Conservation (phyloP, 305 asterid genomes). For the Salvia sclarea region DNA sequence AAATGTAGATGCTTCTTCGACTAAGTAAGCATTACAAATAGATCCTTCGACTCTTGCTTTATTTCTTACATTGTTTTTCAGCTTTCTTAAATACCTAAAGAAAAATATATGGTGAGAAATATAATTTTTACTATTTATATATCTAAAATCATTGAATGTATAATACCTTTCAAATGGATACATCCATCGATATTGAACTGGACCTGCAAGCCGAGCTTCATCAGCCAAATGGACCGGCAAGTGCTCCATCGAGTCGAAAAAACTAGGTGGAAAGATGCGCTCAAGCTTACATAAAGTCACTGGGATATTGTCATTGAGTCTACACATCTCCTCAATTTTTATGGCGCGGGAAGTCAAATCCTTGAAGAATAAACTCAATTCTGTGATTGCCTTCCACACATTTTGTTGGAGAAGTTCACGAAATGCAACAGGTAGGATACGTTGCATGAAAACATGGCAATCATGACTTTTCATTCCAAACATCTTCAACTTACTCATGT, state of each 20-base stretch:
- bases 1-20: background rate
- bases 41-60: background rate
- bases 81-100: no score
- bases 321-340: no score
- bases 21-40: background rate
- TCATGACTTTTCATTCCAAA: background rate
- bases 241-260: no score
- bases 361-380: background rate
- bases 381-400: background rate
- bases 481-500: no score
- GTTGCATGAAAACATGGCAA: background rate
- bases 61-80: no score
- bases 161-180: background rate
- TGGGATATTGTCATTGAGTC: no score
- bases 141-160: no score
- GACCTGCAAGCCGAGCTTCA: background rate
- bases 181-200: background rate
- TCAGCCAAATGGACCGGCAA: background rate
- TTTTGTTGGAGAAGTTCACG: background rate
- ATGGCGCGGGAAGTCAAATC: no score
- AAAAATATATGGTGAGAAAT: no score
- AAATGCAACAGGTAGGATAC: background rate
- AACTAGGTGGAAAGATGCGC: no score
- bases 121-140: no score
- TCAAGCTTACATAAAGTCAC: no score